A percentile compares a stretch with the other conserved stretches of the same genome.
phyloP scores from a whole-genome alignment of 75 land plant species.

The Cunninghamia lanceolata region DNA sequence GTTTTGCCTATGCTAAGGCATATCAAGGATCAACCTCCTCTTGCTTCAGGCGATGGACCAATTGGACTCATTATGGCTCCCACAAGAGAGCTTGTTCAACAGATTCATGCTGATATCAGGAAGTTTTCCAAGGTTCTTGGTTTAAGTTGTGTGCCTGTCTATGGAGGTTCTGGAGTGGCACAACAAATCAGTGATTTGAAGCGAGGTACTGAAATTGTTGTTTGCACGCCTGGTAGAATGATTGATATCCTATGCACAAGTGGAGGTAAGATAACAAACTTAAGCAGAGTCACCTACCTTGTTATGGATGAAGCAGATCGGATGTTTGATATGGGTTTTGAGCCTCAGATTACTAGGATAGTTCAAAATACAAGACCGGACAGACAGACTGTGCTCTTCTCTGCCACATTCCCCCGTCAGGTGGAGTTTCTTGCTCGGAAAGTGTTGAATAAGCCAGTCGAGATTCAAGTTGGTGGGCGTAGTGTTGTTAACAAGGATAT shows the following conservation, averaged over 20 bases:
- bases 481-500: constrained; percentile 99
- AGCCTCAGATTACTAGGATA: constrained; percentile 94
- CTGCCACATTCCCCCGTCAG: constrained; percentile 98
- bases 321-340: constrained; percentile 99
- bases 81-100: constrained; percentile 99
- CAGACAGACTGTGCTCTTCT: constrained; percentile 93
- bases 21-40: constrained; percentile 94
- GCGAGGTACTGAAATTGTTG: constrained; percentile 88
- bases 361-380: constrained; percentile 90
- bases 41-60: constrained; percentile 89
- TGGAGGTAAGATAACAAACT: constrained; percentile 89
- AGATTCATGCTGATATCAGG: constrained; percentile 86
- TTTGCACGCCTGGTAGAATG: constrained; percentile 97
- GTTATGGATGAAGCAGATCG: constrained; percentile 99
- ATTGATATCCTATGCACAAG: constrained; percentile 97
- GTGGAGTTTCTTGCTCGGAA: constrained; percentile 89
- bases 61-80: constrained; percentile 98
- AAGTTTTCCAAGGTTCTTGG: constrained; percentile 87
- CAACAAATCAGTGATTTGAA: constrained; percentile 98
- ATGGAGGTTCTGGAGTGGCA: constrained; percentile 99
- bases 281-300: constrained; percentile 84
- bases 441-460: constrained; percentile 91
- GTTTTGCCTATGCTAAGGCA: constrained; percentile 96
- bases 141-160: constrained; percentile 90
- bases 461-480: constrained; percentile 94